A percentile compares a stretch with the other conserved stretches of the same genome.
Conservation (phyloP, 2,329 filamentous ascomycete species). For the Penicillium rolfsii region DNA sequence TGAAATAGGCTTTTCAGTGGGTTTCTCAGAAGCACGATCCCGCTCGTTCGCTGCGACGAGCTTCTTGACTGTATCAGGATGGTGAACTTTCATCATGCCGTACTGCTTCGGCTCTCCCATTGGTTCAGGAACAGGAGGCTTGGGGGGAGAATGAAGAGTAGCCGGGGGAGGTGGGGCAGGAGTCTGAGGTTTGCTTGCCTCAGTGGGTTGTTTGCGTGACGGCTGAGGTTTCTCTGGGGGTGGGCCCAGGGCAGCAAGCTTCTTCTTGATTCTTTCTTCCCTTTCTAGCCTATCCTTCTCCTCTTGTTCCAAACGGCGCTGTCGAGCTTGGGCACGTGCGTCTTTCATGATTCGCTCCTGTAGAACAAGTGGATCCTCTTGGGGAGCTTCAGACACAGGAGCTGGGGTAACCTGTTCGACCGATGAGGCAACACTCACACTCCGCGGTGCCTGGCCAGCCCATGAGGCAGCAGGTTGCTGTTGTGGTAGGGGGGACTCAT, state of each 20-base stretch:
- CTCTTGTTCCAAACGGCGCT: conserved; percentile 58
- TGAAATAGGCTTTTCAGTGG: conserved; percentile 19
- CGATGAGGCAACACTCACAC: conserved; percentile 35
- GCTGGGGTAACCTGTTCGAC: conserved; percentile 25
- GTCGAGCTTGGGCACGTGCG: conserved; percentile 60
- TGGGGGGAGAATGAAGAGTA: conserved; percentile 57
- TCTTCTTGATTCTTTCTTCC: conserved; percentile 60
- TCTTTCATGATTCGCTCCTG: conserved; percentile 66
- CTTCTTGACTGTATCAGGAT: conserved; percentile 57
- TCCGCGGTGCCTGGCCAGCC: conserved; percentile 34
- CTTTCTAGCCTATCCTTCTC: conserved; percentile 60
- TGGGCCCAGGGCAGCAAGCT: conserved; percentile 58
- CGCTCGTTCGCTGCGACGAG: conserved; percentile 43
- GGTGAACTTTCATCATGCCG: conserved; percentile 65
- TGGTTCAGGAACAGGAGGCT: conserved; percentile 61
- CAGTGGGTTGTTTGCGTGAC: conserved; percentile 34
- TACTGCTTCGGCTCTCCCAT: conserved; percentile 62
- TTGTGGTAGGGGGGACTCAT: conserved; percentile 34
- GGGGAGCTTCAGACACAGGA: conserved; percentile 28
- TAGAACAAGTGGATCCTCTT: conserved; percentile 52
- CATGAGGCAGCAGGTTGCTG: conserved; percentile 34
- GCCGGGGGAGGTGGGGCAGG: conserved; percentile 32
- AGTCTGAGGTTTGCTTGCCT: conserved; percentile 32
- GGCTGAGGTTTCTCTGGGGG: conserved; percentile 42
- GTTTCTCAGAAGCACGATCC: conserved; percentile 42